Conservation (phyloP, 345 rosid species). For the Cardamine occulta region DNA sequence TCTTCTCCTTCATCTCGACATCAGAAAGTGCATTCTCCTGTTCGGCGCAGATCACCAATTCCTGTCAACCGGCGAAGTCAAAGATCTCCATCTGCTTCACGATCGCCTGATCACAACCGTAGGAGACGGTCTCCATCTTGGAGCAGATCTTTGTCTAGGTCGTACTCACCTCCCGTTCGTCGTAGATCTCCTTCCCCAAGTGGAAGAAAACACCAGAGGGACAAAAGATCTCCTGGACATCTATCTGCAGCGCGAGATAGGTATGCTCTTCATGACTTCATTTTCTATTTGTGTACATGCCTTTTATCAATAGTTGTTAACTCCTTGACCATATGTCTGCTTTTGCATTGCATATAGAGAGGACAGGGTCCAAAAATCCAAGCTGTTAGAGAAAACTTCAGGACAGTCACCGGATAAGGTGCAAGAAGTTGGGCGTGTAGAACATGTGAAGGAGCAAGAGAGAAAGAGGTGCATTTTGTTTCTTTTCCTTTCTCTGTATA, state of each 20-base stretch:
- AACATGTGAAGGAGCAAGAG: conserved; percentile 43
- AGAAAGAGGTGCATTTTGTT: conserved; percentile 53
- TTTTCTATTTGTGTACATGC: not conserved
- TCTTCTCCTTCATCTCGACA: conserved; percentile 41
- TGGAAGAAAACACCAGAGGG: conserved; percentile 48
- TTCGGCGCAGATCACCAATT: conserved; percentile 45
- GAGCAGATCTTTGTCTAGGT: conserved; percentile 51
- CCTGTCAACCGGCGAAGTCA: conserved; percentile 40
- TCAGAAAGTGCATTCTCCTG: conserved; percentile 36
- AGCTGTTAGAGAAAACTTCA: conserved; percentile 43
- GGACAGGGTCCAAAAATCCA: conserved; percentile 44
- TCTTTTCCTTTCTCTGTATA: not conserved
- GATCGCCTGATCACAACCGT: conserved; percentile 46
- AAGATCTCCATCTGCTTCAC: conserved; percentile 54
- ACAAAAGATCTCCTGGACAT: conserved; percentile 47
- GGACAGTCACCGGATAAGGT: conserved; percentile 42
- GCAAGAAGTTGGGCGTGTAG: conserved; percentile 40
- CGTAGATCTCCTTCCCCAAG: conserved; percentile 52
- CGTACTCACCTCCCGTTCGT: conserved; percentile 53
- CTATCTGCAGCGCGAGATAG: conserved; percentile 55
- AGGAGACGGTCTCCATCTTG: conserved; percentile 52
- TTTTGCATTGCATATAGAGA: conserved; percentile 44
- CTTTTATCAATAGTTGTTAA: not conserved
- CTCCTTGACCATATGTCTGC: conserved; percentile 13
- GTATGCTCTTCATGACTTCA: conserved; percentile 44